Evolutionary conservation across 2,329 filamentous ascomycete species (phyloP), one percentile per base, ranked within the genome.

Genomic region (Alternaria infectoria): DNA sequence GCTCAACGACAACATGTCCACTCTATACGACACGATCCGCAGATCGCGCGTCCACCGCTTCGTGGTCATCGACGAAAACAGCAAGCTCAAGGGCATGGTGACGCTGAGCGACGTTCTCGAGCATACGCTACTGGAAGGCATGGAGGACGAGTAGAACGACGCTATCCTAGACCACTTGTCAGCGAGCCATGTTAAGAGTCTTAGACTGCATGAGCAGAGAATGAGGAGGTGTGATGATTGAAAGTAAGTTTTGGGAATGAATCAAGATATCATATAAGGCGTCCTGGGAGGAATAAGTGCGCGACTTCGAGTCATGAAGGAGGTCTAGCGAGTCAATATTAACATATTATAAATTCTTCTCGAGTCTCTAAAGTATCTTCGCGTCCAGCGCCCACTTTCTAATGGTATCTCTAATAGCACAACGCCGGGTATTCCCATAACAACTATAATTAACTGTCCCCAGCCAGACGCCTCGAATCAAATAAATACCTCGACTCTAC

Each of bases 71-170:
- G 94, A 99, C 79, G 93, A 97, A 69, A 88, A 94, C 56, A 93
- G 90, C 77, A 89, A 90, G 70, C 88, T 99, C 59, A 92, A 91
- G 78, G 96, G 96, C 50, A 89, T 99, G 59, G 89, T 99, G 64
- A 97, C 94, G 7, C 85, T 99, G 58, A 98, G 95, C 62, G 96
- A 99, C 81, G 97, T 99, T 69, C 87, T 99, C 70, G 93, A 97
- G 75, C 97, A 99, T 78, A 93, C 97, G 57, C 85, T 99, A 68
- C 85, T 97, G 21, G 87, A 93, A 71, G 92, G 92, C 56, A 90
- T 93, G 74, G 89, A 88, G 69, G 72, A 77, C 59, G 73, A 77
- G 54, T 71, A 70, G 62, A 62, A 61, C 30, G 30, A 59, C 17
- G 46, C 28, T n/a, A 59, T 57, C 50, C 47, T 43, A 40, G 23